Conservation (phyloP, 192 early-diverging fungal species). For the Gaertneriomyces semiglobifer region DNA sequence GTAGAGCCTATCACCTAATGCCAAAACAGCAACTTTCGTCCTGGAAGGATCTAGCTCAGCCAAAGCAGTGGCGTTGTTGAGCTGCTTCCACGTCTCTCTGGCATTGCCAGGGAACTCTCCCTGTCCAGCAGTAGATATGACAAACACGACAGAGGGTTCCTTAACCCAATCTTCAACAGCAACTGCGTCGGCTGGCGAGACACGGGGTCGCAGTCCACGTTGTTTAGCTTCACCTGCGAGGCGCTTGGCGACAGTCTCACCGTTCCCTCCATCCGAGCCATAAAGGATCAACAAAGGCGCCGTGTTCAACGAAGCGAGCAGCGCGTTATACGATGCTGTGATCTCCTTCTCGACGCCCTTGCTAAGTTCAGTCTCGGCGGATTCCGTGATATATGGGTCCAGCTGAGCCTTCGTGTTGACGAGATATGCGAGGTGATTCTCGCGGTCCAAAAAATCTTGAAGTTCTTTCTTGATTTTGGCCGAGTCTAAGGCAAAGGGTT, state of each 20-base stretch:
- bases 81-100: conserved; percentile 82
- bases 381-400: conserved; percentile 59
- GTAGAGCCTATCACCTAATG: conserved; percentile 92
- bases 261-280: conserved; percentile 90
- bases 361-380: conserved; percentile 59
- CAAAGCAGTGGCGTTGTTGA: conserved; percentile 47
- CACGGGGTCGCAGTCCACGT: conserved; percentile 74
- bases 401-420: conserved; percentile 37
- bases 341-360: conserved; percentile 48
- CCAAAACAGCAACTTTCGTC: conserved; percentile 79
- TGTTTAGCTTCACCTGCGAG: conserved; percentile 77
- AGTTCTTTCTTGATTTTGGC: conserved; percentile 76
- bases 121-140: conserved; percentile 87
- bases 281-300: conserved; percentile 82
- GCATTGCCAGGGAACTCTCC: conserved; percentile 93
- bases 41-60: conserved; percentile 60
- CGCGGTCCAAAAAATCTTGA: conserved; percentile 75
- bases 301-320: conserved; percentile 71
- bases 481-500: conserved; percentile 68
- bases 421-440: conserved; percentile 79
- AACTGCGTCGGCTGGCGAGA: conserved; percentile 80
- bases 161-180: conserved; percentile 72
- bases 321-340: conserved; percentile 55
- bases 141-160: conserved; percentile 75
- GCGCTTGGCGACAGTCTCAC: conserved; percentile 76